phyloP scores from a whole-genome alignment of 768 basidiomycete genomes.

The Pisolithus sp. region DNA sequence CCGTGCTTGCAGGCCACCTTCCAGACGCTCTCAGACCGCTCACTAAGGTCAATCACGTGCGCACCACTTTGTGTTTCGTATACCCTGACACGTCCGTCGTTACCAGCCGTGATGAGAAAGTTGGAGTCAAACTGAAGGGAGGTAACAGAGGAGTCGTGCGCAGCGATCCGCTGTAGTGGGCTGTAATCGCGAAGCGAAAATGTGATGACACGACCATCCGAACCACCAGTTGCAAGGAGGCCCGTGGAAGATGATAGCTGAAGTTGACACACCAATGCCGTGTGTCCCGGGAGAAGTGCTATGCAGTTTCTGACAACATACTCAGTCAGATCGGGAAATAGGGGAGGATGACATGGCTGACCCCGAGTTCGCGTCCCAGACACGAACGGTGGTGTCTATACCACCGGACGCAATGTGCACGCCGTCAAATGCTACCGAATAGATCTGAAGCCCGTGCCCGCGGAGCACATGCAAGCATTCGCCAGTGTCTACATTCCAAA shows the following conservation, averaged over 20 bases:
- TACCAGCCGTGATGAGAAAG: slow-evolving; percentile 79
- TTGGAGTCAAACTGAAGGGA: slow-evolving; percentile 80
- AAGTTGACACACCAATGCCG: slow-evolving; percentile 86
- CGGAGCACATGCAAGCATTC: slow-evolving; percentile 74
- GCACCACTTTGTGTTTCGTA: slow-evolving; percentile 60
- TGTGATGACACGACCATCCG: slow-evolving; percentile 80
- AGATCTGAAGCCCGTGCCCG: slow-evolving; percentile 87
- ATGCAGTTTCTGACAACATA: slow-evolving; percentile 53
- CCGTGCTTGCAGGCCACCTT: slow-evolving; percentile 71
- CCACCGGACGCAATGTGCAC: slow-evolving; percentile 75
- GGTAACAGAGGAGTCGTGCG: slow-evolving; percentile 85
- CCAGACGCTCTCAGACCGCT: slow-evolving; percentile 81
- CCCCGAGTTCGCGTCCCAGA: slow-evolving; percentile 89
- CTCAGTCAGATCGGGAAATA: not conserved
- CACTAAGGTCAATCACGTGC: slow-evolving; percentile 70
- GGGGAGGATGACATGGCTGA: slow-evolving; percentile 31
- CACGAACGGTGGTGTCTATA: slow-evolving; percentile 87
- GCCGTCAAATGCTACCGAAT: slow-evolving; percentile 88
- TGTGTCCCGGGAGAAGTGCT: slow-evolving; percentile 86
- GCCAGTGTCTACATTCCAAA: slow-evolving; percentile 90
- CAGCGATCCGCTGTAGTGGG: slow-evolving; percentile 62
- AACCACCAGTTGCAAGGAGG: slow-evolving; percentile 75
- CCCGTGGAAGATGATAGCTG: slow-evolving; percentile 56
- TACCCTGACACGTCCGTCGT: slow-evolving; percentile 76
- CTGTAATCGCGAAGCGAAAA: slow-evolving; percentile 47